Evolutionary conservation across 176 grass and related monocot genomes (phyloP), one percentile per base, ranked within the genome.

Genomic region (Aegilops sharonensis): DNA sequence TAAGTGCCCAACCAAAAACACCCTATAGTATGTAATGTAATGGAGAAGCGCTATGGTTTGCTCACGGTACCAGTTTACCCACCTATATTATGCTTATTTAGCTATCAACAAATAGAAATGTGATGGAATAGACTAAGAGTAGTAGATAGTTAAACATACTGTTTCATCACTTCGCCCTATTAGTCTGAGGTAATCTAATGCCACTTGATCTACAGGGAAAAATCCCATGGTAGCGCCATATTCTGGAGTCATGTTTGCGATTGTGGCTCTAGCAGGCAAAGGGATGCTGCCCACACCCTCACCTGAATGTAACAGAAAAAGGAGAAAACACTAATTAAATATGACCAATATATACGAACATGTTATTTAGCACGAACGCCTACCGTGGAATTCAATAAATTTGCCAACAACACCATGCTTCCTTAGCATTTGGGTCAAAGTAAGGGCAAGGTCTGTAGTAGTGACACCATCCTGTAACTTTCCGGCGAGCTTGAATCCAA

Each of bases 171-270:
- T 98, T 72, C 91, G 89, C 35, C 95, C 95, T 15, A 90, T 95
- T 83, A 94, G 84, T 80, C 91, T 93, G 72, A 98, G 91, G 84
- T 95, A 95, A 61, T 98, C 87, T 39, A 98, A 63, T 39, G 95
- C 93, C 27, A 98, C 91, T 29, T 94, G 91, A 81, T 98, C 93
- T 23, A 95, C 95, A 79, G 95, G 93, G 88, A 95, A 98, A 89
- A 98, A 98, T 7, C 95, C 95, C 95, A 98, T 98, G 8, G 95
- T 98, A 52, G 95, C 95, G 78, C 93, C 95, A 85, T 95, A 98
- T 89, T 98, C 93, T 3, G 93, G 95, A 35, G 95, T 95, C 95
- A 98, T 95, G 87, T 98, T 98, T 30, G 93, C 95, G 70, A 98
- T 98, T 43, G 95, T 98, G 72, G 93, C 95, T 57, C 91, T 90